Base-by-base conservation (phyloP, 2,329 filamentous ascomycete genomes). In the Magnaporthiopsis incrustans region DNA sequence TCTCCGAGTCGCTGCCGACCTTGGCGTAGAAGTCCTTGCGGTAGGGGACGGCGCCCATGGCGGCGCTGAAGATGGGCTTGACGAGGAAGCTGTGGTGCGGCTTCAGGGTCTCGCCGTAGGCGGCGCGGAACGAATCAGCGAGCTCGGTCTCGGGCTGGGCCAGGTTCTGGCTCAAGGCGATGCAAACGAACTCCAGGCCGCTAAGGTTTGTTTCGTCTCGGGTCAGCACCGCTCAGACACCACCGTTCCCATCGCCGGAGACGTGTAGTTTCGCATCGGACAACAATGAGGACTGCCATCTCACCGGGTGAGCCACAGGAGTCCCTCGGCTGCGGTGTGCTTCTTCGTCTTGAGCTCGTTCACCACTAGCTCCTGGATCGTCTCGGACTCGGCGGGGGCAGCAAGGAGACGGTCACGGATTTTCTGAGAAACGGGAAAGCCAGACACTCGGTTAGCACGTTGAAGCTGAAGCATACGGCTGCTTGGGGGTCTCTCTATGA, bases 21-120 rank as follows among this genome's bases (percentile, higher is more conserved):
- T 97, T 97, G 68, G 78, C 78, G 76, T 97, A 98, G 75, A 99
- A 98, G 77, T 94, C 91, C 75, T 91, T 91, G 70, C 94, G 87
- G 83, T 97, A 97, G 1, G 95, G 95, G 69, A 90, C 94, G 25
- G 92, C 93, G 70, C 86, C 85, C 92, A 99, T 97, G 75, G 94
- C 94, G 67, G 92, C 89, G 71, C 84, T 90, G 84, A 98, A 98
- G 74, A 97, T 83, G 66, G 92, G 92, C 84, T 96, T 97, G 71
- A 97, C 81, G 67, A 97, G 71, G 77, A 96, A 92, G 73, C 83
- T 87, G 82, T 99, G 95, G 81, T 96, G 88, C 32, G 90, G 90
- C 81, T 96, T 97, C 71, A 99, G 89, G 61, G 94, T 97, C 71
- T 81, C 82, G 74, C 84, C 85, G 79, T 99, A 99, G 70, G 93